Evolutionary conservation across 1,284 basidiomycete genomes (phyloP), one percentile per base, ranked within the genome.

Genomic region (Vanrija sp.): DNA sequence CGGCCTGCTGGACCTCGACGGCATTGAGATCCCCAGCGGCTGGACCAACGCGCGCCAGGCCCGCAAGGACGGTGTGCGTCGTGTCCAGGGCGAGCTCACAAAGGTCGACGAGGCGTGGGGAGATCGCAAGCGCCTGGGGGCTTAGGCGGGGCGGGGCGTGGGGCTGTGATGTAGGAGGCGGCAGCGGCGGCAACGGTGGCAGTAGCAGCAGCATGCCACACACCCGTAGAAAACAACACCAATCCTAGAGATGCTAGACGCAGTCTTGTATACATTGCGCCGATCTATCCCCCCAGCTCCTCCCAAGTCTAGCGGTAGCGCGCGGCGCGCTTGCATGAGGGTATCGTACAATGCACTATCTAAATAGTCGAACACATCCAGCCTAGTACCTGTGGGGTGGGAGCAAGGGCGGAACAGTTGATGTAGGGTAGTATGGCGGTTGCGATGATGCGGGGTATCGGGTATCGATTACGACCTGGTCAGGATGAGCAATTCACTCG

Each of bases 51-150:
- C 79, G 25, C 68, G 79, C 49, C 64, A 68, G 57, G 77, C 75
- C 60, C 66, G 79, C 52, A 80, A 80, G 62, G 73, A 76, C 28
- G 78, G 75, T 0, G 79, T 80, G 7, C 72, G 62, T 62, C 62
- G 60, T 23, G 74, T 80, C 14, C 79, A 80, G 63, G 68, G 59
- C n/a, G 68, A 72, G 51, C 64, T 80, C 55, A 76, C 75, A 38
- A 64, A 65, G 39, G 72, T 79, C 15, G 79, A 80, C 55, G 72
- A 71, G 21, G 68, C 72, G 7, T 79, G 78, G 73, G 74, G 74
- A 26, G 71, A 71, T 47, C 65, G 73, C 52, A 78, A 77, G 65
- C 67, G 63, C 46, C 54, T 72, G 8, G 68, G 67, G 23, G 63
- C 57, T 5, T 65, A 65, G 57, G 49, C 40, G 3, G 4, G 34